Base-by-base conservation (phyloP, 2,329 filamentous ascomycete species). In the Penicillium sp. region DNA sequence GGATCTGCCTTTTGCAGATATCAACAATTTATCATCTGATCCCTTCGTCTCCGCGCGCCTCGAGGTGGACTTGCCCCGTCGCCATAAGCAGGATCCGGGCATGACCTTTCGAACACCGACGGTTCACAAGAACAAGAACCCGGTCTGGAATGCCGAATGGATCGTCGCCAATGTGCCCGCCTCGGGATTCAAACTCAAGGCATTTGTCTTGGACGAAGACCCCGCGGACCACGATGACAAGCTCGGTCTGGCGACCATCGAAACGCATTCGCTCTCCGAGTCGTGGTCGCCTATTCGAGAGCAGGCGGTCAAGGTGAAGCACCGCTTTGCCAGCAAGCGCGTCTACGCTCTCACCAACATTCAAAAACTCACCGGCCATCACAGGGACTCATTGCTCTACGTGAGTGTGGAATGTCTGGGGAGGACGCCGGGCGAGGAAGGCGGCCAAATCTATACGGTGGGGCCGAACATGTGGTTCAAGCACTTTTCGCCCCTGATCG, bases 191-290 rank as follows among this genome's bases (percentile, higher is more conserved):
- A 79, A 77, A 48, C 77, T 97, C 57, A 95, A 95, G 66, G 89
- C 88, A 52, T 80, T 88, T 45, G 71, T 97, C 13, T 94, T 90
- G 69, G 91, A 97, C 62, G 91, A 97, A 66, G 91, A 97, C 68
- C 82, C 84, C 32, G 81, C 84, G 1, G 88, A 96, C 65, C 82
- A 86, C 55, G 86, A 97, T 63, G 91, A 97, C 69, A 79, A 88
- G 26, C 77, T 97, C 18, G 91, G 91, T 9, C 94, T 93, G 62
- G 88, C 88, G 3, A 89, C 89, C 40, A 73, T 95, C 46, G 70
- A 79, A 13, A 81, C 86, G 0, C 70, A 76, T 9, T 64, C 70
- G 2, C 64, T 95, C 5, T 74, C 73, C 41, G 81, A 85, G 37
- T 66, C 76, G 35, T 94, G 88, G 88, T 59, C 72, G 7, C 87